Base-by-base conservation (phyloP, 352 stramenopile genomes). In the Pythium dissotocum region DNA sequence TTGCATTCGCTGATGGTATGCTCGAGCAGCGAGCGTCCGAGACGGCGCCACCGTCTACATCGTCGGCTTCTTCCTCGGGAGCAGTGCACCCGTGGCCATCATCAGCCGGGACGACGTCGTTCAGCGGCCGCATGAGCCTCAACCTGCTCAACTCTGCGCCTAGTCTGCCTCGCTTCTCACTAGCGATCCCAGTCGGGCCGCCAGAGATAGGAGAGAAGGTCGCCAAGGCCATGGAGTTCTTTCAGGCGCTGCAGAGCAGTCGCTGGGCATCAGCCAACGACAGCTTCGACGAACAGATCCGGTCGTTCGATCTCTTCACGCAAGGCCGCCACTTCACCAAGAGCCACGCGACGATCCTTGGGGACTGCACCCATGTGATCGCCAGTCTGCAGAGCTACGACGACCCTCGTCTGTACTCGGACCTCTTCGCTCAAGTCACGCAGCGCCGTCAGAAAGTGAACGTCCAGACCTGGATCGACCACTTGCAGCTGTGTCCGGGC, bases 191-290 rank as follows among this genome's bases (percentile, higher is more conserved):
- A 5, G 63, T 66, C 2, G 68, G 77, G 2, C 76, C 77, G 5
- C 75, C 73, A 6, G 79, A 87, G 67, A 78, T 83, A 57, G 70
- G 71, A n/a, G 75, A 85, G 54, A 87, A 84, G 62, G 85, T 91
- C 38, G 69, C 67, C n/a, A 59, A 76, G 38, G 76, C 78, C 5
- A 88, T 91, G 77, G 83, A 89, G 28, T 78, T 79, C 53, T 91
- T 91, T 49, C 73, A 89, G 38, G 76, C 77, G 10, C 66, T 91
- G 21, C 83, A 91, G 52, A 85, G 71, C 60, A 85, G 75, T 32
- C 65, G 57, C n/a, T 91, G 83, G 83, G 52, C 36, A 4, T 40
- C 65, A n/a, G 42, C 49, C 30, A 70, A 75, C 12, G 36, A 35
- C 61, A 33, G 46, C 59, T 48, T 35, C 14, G 70, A 61, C 54